phyloP scores from a whole-genome alignment of 2,329 filamentous ascomycete species.

The Cadophora sp. region DNA sequence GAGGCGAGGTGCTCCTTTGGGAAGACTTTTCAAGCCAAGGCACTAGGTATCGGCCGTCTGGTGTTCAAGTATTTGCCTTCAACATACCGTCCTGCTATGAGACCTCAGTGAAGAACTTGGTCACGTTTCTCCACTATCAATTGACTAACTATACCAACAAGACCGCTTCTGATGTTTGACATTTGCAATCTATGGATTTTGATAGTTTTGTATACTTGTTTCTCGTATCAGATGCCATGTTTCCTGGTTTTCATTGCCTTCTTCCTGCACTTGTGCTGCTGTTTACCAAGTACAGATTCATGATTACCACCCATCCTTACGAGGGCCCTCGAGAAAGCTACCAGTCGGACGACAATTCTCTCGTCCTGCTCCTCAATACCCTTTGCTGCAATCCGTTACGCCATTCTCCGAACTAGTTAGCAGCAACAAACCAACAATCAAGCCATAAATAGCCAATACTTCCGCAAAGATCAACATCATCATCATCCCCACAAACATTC shows the following conservation, averaged over 20 bases:
- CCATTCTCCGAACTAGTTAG: conserved; percentile 83
- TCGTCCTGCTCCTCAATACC: neutral
- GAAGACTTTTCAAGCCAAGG: neutral
- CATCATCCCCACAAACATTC: conserved; percentile 78
- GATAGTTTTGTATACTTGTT: neutral
- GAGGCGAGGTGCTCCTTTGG: conserved; percentile 12
- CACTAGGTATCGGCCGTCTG: neutral
- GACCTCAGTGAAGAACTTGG: neutral
- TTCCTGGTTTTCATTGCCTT: neutral
- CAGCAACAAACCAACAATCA: conserved; percentile 98
- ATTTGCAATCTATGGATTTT: neutral
- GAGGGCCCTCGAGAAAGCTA: neutral
- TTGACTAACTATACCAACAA: neutral
- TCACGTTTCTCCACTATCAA: too few relatives aligned
- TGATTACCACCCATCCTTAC: neutral
- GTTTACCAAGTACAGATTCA: neutral
- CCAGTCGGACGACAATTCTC: neutral
- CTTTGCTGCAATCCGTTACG: conserved; percentile 44
- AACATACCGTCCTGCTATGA: neutral
- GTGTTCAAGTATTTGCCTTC: neutral
- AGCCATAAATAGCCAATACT: conserved; percentile 81
- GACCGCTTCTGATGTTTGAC: neutral
- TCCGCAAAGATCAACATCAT: conserved; percentile 83
- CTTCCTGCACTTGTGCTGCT: neutral
- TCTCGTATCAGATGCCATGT: neutral